Base-by-base conservation (phyloP, 1,284 basidiomycete species). In the Fomitopsis palustris region DNA sequence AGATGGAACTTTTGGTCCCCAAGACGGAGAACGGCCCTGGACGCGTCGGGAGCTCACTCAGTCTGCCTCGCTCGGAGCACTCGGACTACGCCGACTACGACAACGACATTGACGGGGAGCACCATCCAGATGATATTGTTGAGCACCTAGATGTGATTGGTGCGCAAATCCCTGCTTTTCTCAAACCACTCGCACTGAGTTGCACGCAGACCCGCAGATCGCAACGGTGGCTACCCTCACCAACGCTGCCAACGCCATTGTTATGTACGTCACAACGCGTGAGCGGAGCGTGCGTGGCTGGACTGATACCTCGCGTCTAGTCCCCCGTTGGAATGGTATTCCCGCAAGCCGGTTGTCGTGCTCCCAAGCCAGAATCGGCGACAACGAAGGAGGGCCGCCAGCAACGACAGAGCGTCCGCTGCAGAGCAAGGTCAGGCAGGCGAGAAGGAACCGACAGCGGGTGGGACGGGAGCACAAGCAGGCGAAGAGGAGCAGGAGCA, bases 91-190 rank as follows among this genome's bases (percentile, higher is more conserved):
- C 8, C 10, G 25, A 35, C 31, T 52, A 43, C 21, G 56, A 64
- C 27, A 66, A 62, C 53, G 53, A 54, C 16, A 42, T 55, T 59
- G 64, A 69, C 21, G 66, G 60, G 3, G 65, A 67, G 25, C 81
- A 83, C 62, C 87, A 90, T 65, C 82, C 85, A 58, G 86, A 90
- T 65, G 86, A 88, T 62, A 82, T 91, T 60, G 87, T 91, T 8
- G 88, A 90, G 62, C 86, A 90, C 70, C 71, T 93, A 65, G 90
- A 92, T 70, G 89, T 87, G 47, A 88, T 93, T 61, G 87, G 87
- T 86, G 65, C 54, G 77, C 61, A 0, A 38, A 52, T 17, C 23
- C 3, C 17, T 49, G 10, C 49, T 14, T 35, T 16, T 10, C 25
- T 58, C 31, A 38, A 7, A 8, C 47, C 29, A 51, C 21, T 43